Evolutionary conservation across 768 basidiomycete species (phyloP).

Genomic region (Suillus sp.): DNA sequence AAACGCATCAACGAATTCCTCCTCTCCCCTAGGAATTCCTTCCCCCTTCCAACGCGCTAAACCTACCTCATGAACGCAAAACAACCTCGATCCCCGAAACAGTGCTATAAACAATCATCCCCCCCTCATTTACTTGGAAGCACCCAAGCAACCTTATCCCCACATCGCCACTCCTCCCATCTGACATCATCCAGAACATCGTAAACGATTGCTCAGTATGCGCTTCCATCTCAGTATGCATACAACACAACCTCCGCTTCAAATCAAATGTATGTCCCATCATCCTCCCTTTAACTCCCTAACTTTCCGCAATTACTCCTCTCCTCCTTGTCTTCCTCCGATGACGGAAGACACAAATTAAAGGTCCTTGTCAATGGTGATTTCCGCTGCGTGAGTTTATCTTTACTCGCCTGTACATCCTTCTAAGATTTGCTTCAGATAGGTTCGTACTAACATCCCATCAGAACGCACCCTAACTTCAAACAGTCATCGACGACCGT

Average conservation of each 20-base stretch:
- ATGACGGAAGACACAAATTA: constrained; percentile 42
- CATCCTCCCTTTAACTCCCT: background rate
- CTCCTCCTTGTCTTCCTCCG: constrained; percentile 33
- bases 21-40: background rate
- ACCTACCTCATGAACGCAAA: background rate
- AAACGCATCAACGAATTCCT: constrained; percentile 73
- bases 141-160: too few relatives aligned
- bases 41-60: background rate
- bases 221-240: too few relatives aligned
- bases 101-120: constrained; percentile 61
- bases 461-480: background rate
- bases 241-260: too few relatives aligned
- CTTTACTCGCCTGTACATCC: background rate
- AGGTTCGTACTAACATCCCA: background rate
- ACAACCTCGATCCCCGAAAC: constrained; percentile 30
- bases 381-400: constrained; percentile 42
- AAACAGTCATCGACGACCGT: constrained; percentile 72
- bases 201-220: too few relatives aligned
- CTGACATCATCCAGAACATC: too few relatives aligned
- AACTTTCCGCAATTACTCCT: constrained; percentile 23
- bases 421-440: background rate
- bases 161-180: too few relatives aligned
- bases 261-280: too few relatives aligned
- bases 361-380: constrained; percentile 48
- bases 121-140: too few relatives aligned